phyloP scores from a whole-genome alignment of 2,329 filamentous ascomycete genomes.

The Hypoxylon sp. region DNA sequence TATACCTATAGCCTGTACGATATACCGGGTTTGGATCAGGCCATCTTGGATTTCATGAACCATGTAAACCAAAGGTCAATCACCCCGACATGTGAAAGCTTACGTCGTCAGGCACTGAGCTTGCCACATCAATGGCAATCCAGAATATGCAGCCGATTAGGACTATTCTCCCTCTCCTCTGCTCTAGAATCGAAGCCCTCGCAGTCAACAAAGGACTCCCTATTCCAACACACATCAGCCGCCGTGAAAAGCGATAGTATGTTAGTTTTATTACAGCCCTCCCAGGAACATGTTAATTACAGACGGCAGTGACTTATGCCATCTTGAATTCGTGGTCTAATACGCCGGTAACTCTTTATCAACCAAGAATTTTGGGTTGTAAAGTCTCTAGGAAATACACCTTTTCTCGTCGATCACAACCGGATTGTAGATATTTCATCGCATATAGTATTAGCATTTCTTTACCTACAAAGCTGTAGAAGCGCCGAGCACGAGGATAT shows the following conservation, averaged over 20 bases:
- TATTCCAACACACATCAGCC: background rate
- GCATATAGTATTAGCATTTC: background rate
- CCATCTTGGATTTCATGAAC: background rate
- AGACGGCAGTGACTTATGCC: background rate
- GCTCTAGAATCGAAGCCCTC: background rate
- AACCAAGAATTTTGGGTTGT: background rate
- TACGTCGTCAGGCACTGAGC: background rate
- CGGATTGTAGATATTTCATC: background rate
- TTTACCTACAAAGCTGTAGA: background rate
- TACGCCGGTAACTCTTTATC: background rate
- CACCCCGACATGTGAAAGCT: background rate
- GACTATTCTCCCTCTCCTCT: background rate
- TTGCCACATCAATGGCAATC: background rate
- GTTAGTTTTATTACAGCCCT: background rate
- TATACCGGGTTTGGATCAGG: background rate
- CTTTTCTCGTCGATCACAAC: background rate
- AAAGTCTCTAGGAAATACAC: background rate
- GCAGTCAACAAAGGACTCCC: background rate
- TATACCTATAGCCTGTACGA: background rate
- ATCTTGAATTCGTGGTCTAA: background rate
- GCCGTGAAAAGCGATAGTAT: background rate
- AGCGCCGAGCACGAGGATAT: conserved; percentile 1
- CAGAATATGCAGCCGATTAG: background rate
- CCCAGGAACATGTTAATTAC: background rate
- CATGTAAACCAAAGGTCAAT: background rate